Conservation (phyloP, 306 rosid species). For the barrel medic (Medicago truncatula) region DNA sequence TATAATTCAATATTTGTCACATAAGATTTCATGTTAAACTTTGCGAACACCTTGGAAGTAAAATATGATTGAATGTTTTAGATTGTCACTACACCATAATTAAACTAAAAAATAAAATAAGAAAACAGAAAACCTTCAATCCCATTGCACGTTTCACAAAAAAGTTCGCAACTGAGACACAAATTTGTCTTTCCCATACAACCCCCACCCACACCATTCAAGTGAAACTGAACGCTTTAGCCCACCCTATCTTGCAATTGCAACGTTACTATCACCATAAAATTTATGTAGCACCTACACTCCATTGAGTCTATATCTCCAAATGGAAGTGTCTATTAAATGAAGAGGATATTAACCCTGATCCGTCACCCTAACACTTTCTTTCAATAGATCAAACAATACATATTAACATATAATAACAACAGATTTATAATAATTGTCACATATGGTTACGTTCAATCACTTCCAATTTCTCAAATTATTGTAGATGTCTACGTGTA, state of each 20-base stretch:
- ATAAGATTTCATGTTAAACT: not conserved
- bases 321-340: too few relatives aligned
- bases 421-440: too few relatives aligned
- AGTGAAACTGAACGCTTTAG: not conserved
- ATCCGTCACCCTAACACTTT: too few relatives aligned
- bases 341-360: too few relatives aligned
- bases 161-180: not conserved
- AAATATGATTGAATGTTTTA: not conserved
- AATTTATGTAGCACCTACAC: not conserved
- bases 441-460: not conserved
- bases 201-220: not conserved
- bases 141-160: constrained; percentile 6
- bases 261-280: not conserved
- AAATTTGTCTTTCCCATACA: constrained; percentile 1
- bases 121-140: constrained; percentile 20
- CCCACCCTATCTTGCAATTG: constrained; percentile 1
- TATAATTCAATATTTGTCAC: not conserved
- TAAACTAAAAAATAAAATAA: not conserved
- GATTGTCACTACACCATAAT: not conserved
- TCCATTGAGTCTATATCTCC: too few relatives aligned
- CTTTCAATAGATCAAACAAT: too few relatives aligned
- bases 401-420: too few relatives aligned
- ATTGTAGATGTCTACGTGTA: too few relatives aligned
- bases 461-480: not conserved
- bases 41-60: not conserved